phyloP scores from a whole-genome alignment of 805 yeast species.

The Phaffomyces antillensis region DNA sequence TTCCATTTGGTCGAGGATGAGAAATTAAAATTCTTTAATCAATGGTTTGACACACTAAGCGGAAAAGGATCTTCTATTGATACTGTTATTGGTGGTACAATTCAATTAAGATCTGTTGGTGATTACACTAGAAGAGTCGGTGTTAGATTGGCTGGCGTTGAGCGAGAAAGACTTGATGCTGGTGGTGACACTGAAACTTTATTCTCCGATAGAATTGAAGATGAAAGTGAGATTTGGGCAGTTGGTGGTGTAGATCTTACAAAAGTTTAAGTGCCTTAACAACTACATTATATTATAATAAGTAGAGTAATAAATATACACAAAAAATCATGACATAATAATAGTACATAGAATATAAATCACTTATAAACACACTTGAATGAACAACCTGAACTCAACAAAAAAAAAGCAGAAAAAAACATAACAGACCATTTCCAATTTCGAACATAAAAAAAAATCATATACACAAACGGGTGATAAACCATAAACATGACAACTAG shows the following conservation, averaged over 20 bases:
- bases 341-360: background rate
- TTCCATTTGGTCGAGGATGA: conserved; percentile 68
- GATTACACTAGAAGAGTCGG: conserved; percentile 92
- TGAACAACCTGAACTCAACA: background rate
- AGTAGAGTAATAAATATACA: background rate
- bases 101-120: conserved; percentile 67
- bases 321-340: background rate
- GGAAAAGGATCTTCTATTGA: conserved; percentile 30
- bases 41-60: conserved; percentile 51
- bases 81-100: conserved; percentile 37
- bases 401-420: background rate
- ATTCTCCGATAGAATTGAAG: conserved; percentile 80
- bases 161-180: conserved; percentile 78
- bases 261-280: conserved; percentile 12
- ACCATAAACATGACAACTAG: background rate
- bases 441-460: background rate
- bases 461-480: background rate
- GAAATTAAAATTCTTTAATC: conserved; percentile 42
- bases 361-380: background rate
- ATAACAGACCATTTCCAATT: background rate
- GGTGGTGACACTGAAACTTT: conserved; percentile 88
- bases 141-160: conserved; percentile 75
- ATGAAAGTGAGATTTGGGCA: conserved; percentile 83
- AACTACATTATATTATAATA: background rate
- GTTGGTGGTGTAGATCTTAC: conserved; percentile 60